Conservation (phyloP, 352 stramenopile genomes). For the Albugo candida region DNA sequence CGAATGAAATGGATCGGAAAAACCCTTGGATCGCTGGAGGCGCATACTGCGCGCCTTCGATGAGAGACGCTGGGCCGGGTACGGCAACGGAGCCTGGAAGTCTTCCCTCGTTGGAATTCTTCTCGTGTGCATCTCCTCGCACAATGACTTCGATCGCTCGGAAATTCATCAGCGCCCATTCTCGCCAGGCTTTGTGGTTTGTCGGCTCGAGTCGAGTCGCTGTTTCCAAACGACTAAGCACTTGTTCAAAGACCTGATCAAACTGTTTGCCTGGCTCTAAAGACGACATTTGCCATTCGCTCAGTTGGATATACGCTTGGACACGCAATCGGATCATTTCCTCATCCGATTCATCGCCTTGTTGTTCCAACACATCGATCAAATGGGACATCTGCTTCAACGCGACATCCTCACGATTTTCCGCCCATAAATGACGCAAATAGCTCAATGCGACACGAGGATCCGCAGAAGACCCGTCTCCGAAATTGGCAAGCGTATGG, state of each 20-base stretch:
- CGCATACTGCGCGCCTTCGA: slow-evolving; percentile 67
- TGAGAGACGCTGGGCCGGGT: slow-evolving; percentile 1
- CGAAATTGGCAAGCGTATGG: slow-evolving; percentile 21
- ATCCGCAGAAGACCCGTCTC: slow-evolving; percentile 47
- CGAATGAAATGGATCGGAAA: slow-evolving; percentile 92
- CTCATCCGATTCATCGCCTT: slow-evolving; percentile 29
- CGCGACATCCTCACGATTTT: slow-evolving; percentile 63
- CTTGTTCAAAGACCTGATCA: slow-evolving; percentile 52
- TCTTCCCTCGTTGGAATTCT: neutral
- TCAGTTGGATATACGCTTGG: slow-evolving; percentile 70
- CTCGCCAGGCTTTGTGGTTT: slow-evolving; percentile 96
- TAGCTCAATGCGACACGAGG: slow-evolving; percentile 67
- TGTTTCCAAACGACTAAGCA: slow-evolving; percentile 60
- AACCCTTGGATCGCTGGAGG: slow-evolving; percentile 94
- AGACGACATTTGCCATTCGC: slow-evolving; percentile 69
- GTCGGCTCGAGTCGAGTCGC: slow-evolving; percentile 70
- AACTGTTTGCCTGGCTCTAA: slow-evolving; percentile 48
- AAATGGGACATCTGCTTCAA: slow-evolving; percentile 72
- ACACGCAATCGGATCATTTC: slow-evolving; percentile 59
- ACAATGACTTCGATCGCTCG: slow-evolving; percentile 32
- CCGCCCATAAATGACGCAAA: slow-evolving; percentile 60
- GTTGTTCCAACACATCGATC: slow-evolving; percentile 59
- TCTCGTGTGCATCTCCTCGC: neutral
- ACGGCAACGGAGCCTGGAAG: neutral
- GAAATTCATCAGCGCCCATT: slow-evolving; percentile 98